These are phyloP conservation scores for Erysimum cheiranthoides DNA, from an alignment of 345 rosid species.

Conservation along the genomic window DNA sequence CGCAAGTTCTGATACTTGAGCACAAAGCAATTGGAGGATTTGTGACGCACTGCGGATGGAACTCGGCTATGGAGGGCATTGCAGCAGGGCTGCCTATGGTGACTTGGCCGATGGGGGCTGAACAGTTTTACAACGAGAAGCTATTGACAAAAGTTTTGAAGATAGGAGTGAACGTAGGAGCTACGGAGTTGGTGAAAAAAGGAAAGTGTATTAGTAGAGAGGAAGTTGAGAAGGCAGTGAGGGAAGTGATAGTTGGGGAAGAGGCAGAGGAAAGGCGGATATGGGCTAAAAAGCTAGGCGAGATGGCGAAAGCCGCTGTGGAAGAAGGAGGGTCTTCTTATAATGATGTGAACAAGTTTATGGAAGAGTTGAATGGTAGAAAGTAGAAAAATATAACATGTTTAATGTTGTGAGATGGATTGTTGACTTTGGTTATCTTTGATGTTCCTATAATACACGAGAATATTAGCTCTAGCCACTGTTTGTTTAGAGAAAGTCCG, in stretches of 20 bases:
- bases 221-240: conserved; percentile 48
- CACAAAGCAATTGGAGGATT: conserved; percentile 63
- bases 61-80: conserved; percentile 59
- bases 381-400: conserved; percentile 10
- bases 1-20: conserved; percentile 63
- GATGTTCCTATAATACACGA: neutral
- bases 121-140: conserved; percentile 65
- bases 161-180: conserved; percentile 54
- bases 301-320: conserved; percentile 42
- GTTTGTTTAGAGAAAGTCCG: neutral
- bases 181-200: conserved; percentile 35
- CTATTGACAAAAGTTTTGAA: conserved; percentile 50
- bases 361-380: conserved; percentile 34
- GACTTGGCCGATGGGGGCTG: conserved; percentile 53
- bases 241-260: conserved; percentile 46
- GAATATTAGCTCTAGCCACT: neutral
- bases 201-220: conserved; percentile 49
- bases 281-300: conserved; percentile 33
- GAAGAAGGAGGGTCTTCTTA: conserved; percentile 50
- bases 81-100: conserved; percentile 62
- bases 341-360: conserved; percentile 41
- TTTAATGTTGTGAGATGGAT: conserved; percentile 23
- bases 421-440: conserved; percentile 13
- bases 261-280: conserved; percentile 43
- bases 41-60: conserved; percentile 69